A percentile compares a stretch with the other conserved stretches of the same genome.
Evolutionary conservation across 2,329 filamentous ascomycete genomes (phyloP).

Genomic region (Myotisia sp.): DNA sequence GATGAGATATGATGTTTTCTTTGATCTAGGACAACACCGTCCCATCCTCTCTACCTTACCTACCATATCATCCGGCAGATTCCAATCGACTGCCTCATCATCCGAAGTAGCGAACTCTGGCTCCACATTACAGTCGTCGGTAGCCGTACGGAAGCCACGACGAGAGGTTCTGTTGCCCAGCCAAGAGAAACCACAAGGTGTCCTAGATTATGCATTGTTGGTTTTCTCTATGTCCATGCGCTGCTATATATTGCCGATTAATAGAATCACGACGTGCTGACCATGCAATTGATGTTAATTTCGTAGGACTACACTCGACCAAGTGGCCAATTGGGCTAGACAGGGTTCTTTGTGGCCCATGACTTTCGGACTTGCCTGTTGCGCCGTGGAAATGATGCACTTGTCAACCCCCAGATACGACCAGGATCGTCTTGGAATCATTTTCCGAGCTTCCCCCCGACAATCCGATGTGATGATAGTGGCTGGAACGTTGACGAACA

Average conservation of each 20-base stretch:
- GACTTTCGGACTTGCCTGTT: constrained; percentile 84
- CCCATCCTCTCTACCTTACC: constrained; percentile 4
- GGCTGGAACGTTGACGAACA: constrained; percentile 78
- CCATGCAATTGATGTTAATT: neutral
- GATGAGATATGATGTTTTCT: too few relatives aligned
- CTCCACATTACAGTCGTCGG: constrained; percentile 3
- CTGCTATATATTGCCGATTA: neutral
- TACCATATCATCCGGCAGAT: constrained; percentile 1
- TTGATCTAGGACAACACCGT: constrained; percentile 3
- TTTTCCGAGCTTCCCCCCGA: constrained; percentile 72
- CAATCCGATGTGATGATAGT: constrained; percentile 89
- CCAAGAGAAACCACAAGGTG: constrained; percentile 37
- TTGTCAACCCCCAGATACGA: constrained; percentile 81
- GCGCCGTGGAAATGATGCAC: constrained; percentile 90
- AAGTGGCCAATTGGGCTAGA: constrained; percentile 74
- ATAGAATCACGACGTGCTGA: neutral
- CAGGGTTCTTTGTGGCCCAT: constrained; percentile 83
- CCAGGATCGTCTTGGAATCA: constrained; percentile 74
- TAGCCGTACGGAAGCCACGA: constrained; percentile 27
- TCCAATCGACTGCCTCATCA: constrained; percentile 1
- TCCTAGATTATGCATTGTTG: constrained; percentile 39
- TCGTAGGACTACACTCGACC: constrained; percentile 41
- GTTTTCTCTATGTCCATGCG: constrained; percentile 11
- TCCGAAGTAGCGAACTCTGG: constrained; percentile 1
- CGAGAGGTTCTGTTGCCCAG: constrained; percentile 36